Evolutionary conservation across 2,329 filamentous ascomycete genomes (phyloP).

Genomic region (Penicillium corylophilum): DNA sequence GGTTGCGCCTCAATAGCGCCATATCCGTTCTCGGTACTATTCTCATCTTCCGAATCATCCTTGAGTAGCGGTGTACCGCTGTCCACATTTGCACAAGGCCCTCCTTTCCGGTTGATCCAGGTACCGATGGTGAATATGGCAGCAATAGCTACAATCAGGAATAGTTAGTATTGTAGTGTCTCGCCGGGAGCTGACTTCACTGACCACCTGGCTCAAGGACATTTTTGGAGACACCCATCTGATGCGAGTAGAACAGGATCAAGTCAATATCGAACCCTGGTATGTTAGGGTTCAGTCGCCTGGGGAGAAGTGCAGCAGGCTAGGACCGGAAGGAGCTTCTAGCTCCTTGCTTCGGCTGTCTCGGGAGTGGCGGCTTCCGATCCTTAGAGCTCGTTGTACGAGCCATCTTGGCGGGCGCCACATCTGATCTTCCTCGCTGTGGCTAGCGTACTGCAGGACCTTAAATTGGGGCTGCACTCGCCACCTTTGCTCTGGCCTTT

Average conservation of each 20-base stretch:
- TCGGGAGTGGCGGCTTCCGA: constrained; percentile 1
- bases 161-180: neutral
- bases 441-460: neutral
- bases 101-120: constrained; percentile 7
- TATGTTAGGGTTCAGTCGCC: too few species aligned
- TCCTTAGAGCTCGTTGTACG: neutral
- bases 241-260: neutral
- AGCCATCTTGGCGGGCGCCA: neutral
- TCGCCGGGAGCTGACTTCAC: neutral
- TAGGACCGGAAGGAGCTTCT: neutral
- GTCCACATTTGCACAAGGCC: neutral
- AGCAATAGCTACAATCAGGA: constrained; percentile 5
- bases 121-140: constrained; percentile 3
- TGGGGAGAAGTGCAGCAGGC: neutral
- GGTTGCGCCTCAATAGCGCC: neutral
- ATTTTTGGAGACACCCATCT: constrained; percentile 4
- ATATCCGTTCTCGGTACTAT: neutral
- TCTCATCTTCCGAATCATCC: neutral
- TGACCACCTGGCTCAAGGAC: constrained; percentile 8
- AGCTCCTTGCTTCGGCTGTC: neutral
- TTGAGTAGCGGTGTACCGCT: neutral
- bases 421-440: neutral
- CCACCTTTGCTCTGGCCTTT: neutral
- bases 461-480: neutral
- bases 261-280: neutral